Evolutionary conservation across 1,139 yeast species (phyloP), one percentile per base, ranked within the genome.

Genomic region (Taphrina confusa): DNA sequence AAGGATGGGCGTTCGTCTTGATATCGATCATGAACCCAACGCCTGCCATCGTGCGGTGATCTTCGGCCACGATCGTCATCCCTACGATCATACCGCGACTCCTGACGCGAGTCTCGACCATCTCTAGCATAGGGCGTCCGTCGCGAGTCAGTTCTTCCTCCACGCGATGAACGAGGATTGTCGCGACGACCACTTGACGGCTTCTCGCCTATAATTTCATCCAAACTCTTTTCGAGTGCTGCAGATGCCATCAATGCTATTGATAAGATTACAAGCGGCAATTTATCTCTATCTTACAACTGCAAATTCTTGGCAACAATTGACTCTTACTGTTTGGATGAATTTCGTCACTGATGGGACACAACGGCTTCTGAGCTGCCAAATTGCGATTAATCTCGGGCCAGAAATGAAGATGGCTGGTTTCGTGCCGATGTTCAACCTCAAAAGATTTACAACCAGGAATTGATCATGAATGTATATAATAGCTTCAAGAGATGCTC

Each of bases 191-290:
- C 39, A 11, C 30, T 16, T 3, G 42, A 20, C 5, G 58, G 58
- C n/a, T 23, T 22, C 12, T 54, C 58, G 30, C 58, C 58, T 33
- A 54, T 54, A 44, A 54, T 54, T 23, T 54, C 58, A 23, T 54
- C 58, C 27, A 54, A 39, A 20, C 51, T 42, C 20, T 44, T 54
- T 27, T 54, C 58, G 20, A 54, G 36, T 3, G 58, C 58, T n/a
- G 58, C 45, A 2, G 58, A 54, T 20, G 52, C 42, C 52, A 47
- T 47, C 12, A 18, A 8, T 40, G n/a, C n/a, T n/a, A 18, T n/a
- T n/a, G n/a, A n/a, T n/a, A n/a, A n/a, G 25, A 18, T n/a, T 5
- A 18, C 22, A 11, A 8, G 6, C 8, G 33, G 6, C 9, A 28
- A 28, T 8, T 28, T 8, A 11, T 28, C 11, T 28, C 33, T 28